Evolutionary conservation across 1,284 basidiomycete genomes (phyloP), one percentile per base, ranked within the genome.

Genomic region (Earliella scabrosa): DNA sequence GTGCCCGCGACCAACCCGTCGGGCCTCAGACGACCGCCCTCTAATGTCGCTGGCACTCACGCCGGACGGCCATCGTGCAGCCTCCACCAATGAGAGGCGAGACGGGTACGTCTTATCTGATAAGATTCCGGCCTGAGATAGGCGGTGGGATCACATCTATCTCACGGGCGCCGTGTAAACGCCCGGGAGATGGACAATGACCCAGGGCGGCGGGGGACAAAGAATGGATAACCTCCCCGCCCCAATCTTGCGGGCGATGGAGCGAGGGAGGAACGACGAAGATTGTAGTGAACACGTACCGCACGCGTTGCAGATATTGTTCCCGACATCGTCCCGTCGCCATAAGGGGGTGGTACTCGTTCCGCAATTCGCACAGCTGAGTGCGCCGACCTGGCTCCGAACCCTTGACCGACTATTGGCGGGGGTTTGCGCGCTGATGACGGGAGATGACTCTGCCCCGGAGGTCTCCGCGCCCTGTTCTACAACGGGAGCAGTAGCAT

Each of bases 271-370:
- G n/a, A 56, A 7, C 29, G 51, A 60, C 45, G 16, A 45, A 47
- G 51, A 58, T 13, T 52, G 44, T 35, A 62, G 47, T 24, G 23
- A 49, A 56, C 36, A 88, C 93, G 76, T 75, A 95, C 93, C 93
- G 76, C 93, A 96, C 52, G 93, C 94, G 74, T 96, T 96, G 72
- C 91, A 93, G 56, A 92, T 92, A 72, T 92, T 94, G 76, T 95
- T 92, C 48, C 95, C 95, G 58, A 94, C 91, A 70, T 96, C 95
- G 68, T 97, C 95, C 66, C 95, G 80, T 68, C 95, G 79, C 95
- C 95, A 98, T 5, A 98, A 77, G 13, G 95, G 95, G 1, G 95
- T 98, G 40, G 95, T 97, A 71, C 91, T 94, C 39, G 95, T 97
- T 18, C 92, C 91, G 73, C 95, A 97, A 72, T 95, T 95, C 39